These are phyloP conservation scores for Olyra latifolia DNA, from an alignment of 176 grass and related monocot species.

Conservation along the genomic window DNA sequence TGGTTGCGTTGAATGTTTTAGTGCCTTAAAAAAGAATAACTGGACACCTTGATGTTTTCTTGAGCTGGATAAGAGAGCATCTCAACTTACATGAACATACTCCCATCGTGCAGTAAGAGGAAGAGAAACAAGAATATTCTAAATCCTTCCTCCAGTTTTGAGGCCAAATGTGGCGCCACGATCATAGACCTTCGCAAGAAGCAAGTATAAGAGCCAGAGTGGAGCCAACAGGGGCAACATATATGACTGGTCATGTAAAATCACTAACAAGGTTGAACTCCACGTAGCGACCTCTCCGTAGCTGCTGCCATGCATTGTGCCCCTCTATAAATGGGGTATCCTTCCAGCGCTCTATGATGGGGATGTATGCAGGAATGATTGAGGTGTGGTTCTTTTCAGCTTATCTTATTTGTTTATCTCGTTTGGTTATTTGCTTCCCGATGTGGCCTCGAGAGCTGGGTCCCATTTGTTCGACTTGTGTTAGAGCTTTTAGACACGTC, in stretches of 20 bases:
- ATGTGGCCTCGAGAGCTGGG: too few species aligned
- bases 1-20: not conserved
- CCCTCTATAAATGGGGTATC: conserved; percentile 64
- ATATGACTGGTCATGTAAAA: not conserved
- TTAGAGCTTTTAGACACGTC: too few species aligned
- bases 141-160: conserved; percentile 75
- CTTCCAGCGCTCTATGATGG: conserved; percentile 65
- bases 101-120: conserved; percentile 70
- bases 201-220: not conserved
- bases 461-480: too few species aligned
- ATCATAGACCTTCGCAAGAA: conserved; percentile 62
- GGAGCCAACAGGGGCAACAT: not conserved
- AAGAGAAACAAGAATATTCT: conserved; percentile 83
- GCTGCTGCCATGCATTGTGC: conserved; percentile 74
- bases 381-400: too few species aligned
- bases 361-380: conserved; percentile 71
- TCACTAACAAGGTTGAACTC: conserved; percentile 81
- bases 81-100: conserved; percentile 68
- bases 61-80: not conserved
- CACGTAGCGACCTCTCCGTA: conserved; percentile 75
- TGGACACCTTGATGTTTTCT: not conserved
- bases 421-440: too few species aligned
- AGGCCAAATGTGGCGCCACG: conserved; percentile 78
- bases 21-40: not conserved
- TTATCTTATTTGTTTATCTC: too few species aligned